Conservation (phyloP, 2,329 filamentous ascomycete species). For the Aspergillus pseudonomiae region DNA sequence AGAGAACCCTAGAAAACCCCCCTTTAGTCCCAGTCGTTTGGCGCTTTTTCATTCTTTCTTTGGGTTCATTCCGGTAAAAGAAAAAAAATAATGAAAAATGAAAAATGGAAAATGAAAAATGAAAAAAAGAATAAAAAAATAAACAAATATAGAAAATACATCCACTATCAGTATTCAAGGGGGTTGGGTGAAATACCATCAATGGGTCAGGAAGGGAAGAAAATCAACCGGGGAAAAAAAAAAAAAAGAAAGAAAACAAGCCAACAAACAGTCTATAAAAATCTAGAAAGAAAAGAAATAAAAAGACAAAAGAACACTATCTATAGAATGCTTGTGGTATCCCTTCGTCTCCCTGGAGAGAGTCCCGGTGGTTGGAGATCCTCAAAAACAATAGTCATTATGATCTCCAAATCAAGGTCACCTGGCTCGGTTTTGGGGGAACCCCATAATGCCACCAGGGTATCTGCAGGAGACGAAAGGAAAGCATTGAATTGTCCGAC, state of each 20-base stretch:
- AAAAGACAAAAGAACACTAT: background rate
- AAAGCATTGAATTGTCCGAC: conserved; percentile 1
- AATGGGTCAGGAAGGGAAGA: background rate
- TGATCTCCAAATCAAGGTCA: background rate
- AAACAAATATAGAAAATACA: background rate
- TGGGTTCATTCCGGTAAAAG: background rate
- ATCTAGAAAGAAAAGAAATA: background rate
- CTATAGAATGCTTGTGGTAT: background rate
- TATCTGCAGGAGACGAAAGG: background rate
- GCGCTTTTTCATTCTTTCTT: background rate
- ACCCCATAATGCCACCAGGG: background rate
- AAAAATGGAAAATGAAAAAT: background rate
- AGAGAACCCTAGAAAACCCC: background rate
- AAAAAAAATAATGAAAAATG: background rate
- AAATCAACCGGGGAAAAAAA: background rate
- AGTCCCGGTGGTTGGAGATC: background rate
- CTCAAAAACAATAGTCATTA: background rate
- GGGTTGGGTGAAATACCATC: background rate
- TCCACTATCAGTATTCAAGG: background rate
- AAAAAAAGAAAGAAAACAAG: background rate
- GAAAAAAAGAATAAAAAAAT: background rate
- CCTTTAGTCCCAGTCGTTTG: background rate
- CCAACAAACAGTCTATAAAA: background rate
- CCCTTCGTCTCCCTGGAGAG: background rate
- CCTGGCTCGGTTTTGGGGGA: background rate